Evolutionary conservation across 768 basidiomycete genomes (phyloP), one percentile per base, ranked within the genome.

Genomic region (Rhizopogon vulgaris): DNA sequence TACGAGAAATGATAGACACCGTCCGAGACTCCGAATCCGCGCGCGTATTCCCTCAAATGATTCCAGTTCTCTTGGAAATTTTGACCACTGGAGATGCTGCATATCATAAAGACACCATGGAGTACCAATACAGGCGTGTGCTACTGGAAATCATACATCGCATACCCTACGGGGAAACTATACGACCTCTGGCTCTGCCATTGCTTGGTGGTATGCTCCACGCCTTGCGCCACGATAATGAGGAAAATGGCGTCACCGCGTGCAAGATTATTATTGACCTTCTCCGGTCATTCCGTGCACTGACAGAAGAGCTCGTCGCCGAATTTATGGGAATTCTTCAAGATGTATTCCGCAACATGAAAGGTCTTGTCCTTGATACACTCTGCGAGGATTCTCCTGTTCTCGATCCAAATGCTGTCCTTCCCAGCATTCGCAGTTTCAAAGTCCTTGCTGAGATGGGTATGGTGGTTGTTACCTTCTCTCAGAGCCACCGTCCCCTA

Each of bases 391-490:
- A 80, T 52, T 87, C 87, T 0, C 54, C 68, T 1, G 51, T 69
- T 15, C 61, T 84, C 18, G 84, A 90, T 57, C 54, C 73, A 17
- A 83, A 82, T 49, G 62, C 72, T 15, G 73, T 85, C 36, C 71
- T 87, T n/a, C 83, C 83, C 7, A 84, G 87, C 42, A 79, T 85
- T 50, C 81, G 83, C 52, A 94, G 92, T 64, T 94, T 96, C 76
- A 97, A 96, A 69, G 88, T 96, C 9, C 73, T 97, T 10, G 85
- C 90, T 12, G 96, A 99, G 71, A 87, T 95, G 77, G 90, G 90
- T 5, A 87, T 94, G 74, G 84, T 91, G 11, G 83, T 95, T 64
- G 89, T 94, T 27, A 82, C 93, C 25, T 87, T 96, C 69, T 85
- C 88, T 55, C 95, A 97, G 68, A 79, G 82, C 37, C 86, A 90